A percentile compares a stretch with the other conserved stretches of the same genome.
Evolutionary conservation across 306 rosid genomes (phyloP).

Genomic region (Cucumis hystrix): DNA sequence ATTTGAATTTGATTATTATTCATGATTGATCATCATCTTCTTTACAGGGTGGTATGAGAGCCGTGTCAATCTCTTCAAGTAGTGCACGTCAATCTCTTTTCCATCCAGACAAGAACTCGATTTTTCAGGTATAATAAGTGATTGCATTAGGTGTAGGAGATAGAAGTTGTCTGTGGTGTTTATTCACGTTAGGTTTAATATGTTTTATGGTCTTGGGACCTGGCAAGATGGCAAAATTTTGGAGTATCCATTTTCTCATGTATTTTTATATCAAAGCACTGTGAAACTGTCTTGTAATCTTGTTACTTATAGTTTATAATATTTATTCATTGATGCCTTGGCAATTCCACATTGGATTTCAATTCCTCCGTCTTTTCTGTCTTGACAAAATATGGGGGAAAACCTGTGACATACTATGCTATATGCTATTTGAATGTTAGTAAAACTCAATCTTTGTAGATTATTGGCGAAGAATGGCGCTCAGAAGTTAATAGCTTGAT

Average conservation of each 20-base stretch:
- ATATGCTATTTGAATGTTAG: too few species aligned
- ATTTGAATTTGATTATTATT: neutral
- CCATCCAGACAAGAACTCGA: slow-evolving; percentile 41
- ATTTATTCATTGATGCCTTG: neutral
- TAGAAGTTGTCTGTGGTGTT: neutral
- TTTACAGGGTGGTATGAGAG: slow-evolving; percentile 50
- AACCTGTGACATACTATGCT: neutral
- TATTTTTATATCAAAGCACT: neutral
- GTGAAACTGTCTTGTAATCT: neutral
- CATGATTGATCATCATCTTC: neutral
- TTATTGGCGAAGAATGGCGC: neutral
- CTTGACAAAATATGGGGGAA: neutral
- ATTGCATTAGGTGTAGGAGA: neutral
- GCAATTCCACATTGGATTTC: neutral
- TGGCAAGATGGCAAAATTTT: neutral
- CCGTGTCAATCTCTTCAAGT: slow-evolving; percentile 30
- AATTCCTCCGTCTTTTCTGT: slow-evolving; percentile 3
- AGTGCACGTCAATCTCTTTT: slow-evolving; percentile 32
- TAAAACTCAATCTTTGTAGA: neutral
- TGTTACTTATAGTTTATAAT: neutral
- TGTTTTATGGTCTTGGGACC: neutral
- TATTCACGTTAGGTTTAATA: neutral
- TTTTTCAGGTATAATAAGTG: slow-evolving; percentile 53
- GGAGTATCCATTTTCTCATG: neutral
- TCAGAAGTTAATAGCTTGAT: neutral